phyloP scores from a whole-genome alignment of 164 flowering plant genomes.

The Chimonanthus praecox region DNA sequence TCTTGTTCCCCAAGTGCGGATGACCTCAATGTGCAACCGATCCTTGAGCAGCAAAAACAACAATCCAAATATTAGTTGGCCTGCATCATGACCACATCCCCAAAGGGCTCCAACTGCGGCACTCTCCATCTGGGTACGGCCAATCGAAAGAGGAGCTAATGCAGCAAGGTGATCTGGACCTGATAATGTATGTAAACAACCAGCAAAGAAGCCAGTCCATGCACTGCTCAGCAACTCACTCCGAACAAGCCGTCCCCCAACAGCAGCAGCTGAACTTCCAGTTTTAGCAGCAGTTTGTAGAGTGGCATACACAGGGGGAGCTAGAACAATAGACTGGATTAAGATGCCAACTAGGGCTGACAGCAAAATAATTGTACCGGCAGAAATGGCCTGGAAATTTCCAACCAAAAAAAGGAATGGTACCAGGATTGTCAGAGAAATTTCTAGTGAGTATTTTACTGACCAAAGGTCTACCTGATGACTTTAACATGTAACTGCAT shows the following conservation, averaged over 20 bases:
- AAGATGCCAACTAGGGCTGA: constrained; percentile 38
- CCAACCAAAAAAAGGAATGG: background rate
- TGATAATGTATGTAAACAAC: constrained; percentile 93
- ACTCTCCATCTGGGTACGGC: constrained; percentile 79
- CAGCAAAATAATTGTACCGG: constrained; percentile 42
- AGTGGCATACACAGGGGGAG: constrained; percentile 73
- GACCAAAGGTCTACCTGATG: background rate
- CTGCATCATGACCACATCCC: constrained; percentile 99
- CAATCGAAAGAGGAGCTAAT: constrained; percentile 94
- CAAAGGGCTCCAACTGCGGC: constrained; percentile 97
- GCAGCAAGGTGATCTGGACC: constrained; percentile 99
- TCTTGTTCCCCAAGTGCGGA: constrained; percentile 91
- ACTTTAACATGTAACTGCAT: background rate
- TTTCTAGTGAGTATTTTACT: background rate
- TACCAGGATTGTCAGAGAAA: background rate
- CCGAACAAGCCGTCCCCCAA: constrained; percentile 48
- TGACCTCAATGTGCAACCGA: constrained; percentile 77
- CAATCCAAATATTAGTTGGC: constrained; percentile 87
- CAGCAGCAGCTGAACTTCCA: constrained; percentile 50
- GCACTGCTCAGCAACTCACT: constrained; percentile 79
- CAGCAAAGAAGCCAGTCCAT: constrained; percentile 98
- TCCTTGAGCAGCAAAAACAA: constrained; percentile 85
- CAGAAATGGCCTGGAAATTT: constrained; percentile 45
- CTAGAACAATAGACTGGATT: constrained; percentile 41
- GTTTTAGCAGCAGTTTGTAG: constrained; percentile 52